Conservation (phyloP, 192 early-diverging fungal species). For the Dispira parvispora region DNA sequence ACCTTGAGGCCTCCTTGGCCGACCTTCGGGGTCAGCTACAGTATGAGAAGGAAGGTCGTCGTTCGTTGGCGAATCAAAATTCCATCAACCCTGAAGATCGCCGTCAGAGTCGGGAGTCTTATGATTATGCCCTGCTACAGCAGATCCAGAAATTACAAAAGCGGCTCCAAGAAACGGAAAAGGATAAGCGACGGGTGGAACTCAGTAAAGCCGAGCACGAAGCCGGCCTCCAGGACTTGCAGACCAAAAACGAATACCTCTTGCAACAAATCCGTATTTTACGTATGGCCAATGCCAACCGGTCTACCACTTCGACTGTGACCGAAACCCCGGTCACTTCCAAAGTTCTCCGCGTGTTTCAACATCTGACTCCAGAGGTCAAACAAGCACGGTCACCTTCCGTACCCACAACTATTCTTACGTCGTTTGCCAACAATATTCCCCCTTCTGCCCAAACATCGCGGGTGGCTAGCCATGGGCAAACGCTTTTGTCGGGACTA, state of each 20-base stretch:
- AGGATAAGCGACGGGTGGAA: background rate
- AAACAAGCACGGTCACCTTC: background rate
- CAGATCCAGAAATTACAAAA: conserved; percentile 7
- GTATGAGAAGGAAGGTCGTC: conserved; percentile 4
- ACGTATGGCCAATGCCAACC: background rate
- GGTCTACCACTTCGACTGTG: background rate
- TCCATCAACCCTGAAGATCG: background rate
- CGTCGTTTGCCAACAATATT: no score
- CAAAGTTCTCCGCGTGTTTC: conserved; percentile 3
- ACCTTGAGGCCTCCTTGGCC: background rate
- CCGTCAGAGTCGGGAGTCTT: background rate
- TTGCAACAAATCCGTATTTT: background rate
- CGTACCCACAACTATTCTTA: background rate
- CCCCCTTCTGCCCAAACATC: no score
- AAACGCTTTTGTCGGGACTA: no score
- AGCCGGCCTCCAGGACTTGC: background rate
- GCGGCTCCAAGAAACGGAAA: background rate
- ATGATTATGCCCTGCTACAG: background rate
- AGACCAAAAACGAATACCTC: conserved; percentile 7
- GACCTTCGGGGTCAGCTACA: background rate
- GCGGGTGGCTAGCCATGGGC: no score
- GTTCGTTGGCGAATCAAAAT: background rate
- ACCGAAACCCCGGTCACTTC: background rate
- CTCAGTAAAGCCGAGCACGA: background rate
- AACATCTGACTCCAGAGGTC: conserved; percentile 2